phyloP scores from a whole-genome alignment of 345 rosid genomes.

The Citrus maxima region DNA sequence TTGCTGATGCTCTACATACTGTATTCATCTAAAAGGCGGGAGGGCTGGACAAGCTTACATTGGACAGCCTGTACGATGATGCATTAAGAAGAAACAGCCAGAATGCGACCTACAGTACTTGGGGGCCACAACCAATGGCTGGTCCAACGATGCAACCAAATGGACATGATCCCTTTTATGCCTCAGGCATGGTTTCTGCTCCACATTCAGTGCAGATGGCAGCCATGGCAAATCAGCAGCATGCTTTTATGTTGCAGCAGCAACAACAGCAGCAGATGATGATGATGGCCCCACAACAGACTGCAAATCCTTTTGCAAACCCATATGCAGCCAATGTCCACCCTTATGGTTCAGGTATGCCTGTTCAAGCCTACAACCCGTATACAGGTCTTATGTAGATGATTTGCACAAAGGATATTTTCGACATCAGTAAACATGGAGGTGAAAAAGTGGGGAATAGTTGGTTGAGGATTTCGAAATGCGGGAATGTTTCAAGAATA shows the following conservation, averaged over 20 bases:
- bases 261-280: constrained; percentile 69
- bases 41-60: constrained; percentile 87
- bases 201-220: constrained; percentile 69
- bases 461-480: background rate
- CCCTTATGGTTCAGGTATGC: constrained; percentile 54
- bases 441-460: background rate
- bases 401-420: background rate
- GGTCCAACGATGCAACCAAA: constrained; percentile 57
- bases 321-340: constrained; percentile 43
- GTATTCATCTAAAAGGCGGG: constrained; percentile 56
- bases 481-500: constrained; percentile 13
- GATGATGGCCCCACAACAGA: constrained; percentile 59
- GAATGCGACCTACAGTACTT: constrained; percentile 73
- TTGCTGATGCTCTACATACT: constrained; percentile 6
- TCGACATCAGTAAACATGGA: constrained; percentile 9
- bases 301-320: constrained; percentile 51
- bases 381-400: constrained; percentile 48
- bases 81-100: constrained; percentile 83
- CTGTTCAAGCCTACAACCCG: constrained; percentile 62
- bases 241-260: constrained; percentile 59
- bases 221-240: constrained; percentile 69
- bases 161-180: constrained; percentile 57
- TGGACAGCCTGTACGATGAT: constrained; percentile 94
- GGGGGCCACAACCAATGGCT: constrained; percentile 57
- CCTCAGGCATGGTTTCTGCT: constrained; percentile 49